Evolutionary conservation across 257 asterid genomes (phyloP).

Genomic region (Sherardia arvensis): DNA sequence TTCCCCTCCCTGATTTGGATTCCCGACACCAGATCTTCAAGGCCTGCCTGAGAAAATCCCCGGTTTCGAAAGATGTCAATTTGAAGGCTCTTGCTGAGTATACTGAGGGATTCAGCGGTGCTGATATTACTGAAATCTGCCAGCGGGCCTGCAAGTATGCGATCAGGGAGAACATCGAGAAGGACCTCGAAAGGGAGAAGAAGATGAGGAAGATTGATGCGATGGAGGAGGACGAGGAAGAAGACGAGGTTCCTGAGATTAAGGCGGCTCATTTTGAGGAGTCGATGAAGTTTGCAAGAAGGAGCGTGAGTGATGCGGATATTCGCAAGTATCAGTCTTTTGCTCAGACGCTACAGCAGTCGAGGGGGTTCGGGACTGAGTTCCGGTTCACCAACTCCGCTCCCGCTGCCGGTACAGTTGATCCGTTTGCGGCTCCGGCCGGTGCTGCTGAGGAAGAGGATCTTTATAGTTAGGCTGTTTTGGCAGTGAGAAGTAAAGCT

Average conservation of each 20-base stretch:
- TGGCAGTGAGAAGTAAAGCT: too few species aligned
- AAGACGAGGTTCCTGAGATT: constrained; percentile 63
- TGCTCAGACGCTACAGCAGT: constrained; percentile 78
- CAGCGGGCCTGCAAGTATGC: background rate
- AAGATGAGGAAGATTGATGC: too few species aligned
- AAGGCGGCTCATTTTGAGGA: constrained; percentile 74
- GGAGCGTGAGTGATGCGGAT: constrained; percentile 78
- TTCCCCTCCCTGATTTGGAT: background rate
- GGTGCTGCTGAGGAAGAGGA: constrained; percentile 23
- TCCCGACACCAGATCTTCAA: background rate
- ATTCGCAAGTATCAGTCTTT: constrained; percentile 68
- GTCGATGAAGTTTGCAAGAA: constrained; percentile 14
- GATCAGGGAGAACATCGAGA: background rate
- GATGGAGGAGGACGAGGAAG: constrained; percentile 55
- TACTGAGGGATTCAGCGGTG: background rate
- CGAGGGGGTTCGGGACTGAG: constrained; percentile 67
- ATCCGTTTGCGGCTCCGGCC: constrained; percentile 27
- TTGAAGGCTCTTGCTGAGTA: background rate
- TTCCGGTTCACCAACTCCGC: constrained; percentile 44
- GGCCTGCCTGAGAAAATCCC: background rate
- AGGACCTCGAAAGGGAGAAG: constrained; percentile 47
- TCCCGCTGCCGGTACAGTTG: constrained; percentile 7
- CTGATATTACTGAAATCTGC: background rate
- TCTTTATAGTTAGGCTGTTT: constrained; percentile 22
- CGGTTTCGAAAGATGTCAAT: background rate